Base-by-base conservation (phyloP, 352 stramenopile genomes). In the Globisporangium abappressorium region DNA sequence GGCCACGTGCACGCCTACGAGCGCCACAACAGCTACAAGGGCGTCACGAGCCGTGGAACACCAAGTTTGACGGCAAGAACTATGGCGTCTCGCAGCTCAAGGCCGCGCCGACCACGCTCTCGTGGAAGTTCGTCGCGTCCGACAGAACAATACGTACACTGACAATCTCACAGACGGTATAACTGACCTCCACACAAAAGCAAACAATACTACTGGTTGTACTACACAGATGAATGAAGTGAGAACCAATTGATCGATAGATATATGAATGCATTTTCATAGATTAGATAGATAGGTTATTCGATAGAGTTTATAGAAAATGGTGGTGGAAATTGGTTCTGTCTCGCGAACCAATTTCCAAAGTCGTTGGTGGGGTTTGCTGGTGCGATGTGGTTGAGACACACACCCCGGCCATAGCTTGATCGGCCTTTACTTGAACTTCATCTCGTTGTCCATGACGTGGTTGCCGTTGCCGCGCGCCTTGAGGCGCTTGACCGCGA, bases 1-100 rank as follows among this genome's bases (percentile, higher is more conserved):
- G 90, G 90, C 14, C 92, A 97, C 70, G 70, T 93, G 34, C 92
- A 98, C 72, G 84, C 80, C 49, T 98, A 95, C 69, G 83, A 97
- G 68, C 79, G 89, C 6, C 76, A 91, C 66, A 47, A 53, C 24
- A 58, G 65, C 14, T 70, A 56, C 20, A 34, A 76, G n/a, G 70
- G 24, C 22, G 62, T 73, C 9, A 64, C 46, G 46, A 26, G 18
- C 46, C 71, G 11, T 90, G 81, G 81, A 92, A 86, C 58, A 78
- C 65, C 2, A 72, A 85, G 26, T 89, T 89, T 60, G 57, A 72
- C 36, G 51, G 88, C 18, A 53, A 3, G 1, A 11, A n/a, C 62
- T 89, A 72, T 41, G 84, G 81, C 4, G 78, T 84, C 57, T 81
- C 72, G 14, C 79, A 64, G 33, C 60, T 87, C 15, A 65, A 72